These are phyloP conservation scores for Fraxinus albicans DNA, from an alignment of 305 asterid genomes.

Conservation along the genomic window DNA sequence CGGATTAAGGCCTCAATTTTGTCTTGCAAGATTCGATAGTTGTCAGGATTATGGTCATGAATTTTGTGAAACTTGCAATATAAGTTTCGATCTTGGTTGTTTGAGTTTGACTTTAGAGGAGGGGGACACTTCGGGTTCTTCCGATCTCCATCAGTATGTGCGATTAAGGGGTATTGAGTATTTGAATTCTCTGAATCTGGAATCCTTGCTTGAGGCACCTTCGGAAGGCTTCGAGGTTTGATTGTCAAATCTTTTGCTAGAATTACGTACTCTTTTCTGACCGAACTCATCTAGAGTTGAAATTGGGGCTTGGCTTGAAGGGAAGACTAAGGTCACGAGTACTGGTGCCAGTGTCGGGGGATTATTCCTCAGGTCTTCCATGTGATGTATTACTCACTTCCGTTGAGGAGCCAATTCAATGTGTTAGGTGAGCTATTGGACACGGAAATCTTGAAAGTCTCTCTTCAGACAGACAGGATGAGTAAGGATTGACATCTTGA, in stretches of 20 bases:
- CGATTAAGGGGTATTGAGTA: background rate
- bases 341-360: background rate
- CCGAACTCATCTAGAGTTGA: background rate
- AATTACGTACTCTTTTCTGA: background rate
- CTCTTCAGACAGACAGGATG: background rate
- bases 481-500: background rate
- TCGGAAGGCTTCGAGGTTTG: background rate
- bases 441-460: background rate
- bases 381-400: background rate
- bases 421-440: background rate
- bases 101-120: background rate
- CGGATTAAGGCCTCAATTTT: background rate
- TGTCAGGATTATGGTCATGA: background rate
- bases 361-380: background rate
- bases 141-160: background rate
- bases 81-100: background rate
- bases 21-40: background rate
- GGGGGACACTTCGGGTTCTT: background rate
- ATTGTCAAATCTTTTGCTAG: background rate
- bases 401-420: background rate
- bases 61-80: background rate
- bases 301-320: background rate
- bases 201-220: background rate
- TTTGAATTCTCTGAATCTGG: background rate
- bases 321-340: background rate